Base-by-base conservation (phyloP, 352 stramenopile genomes). In the Globisporangium radiosum region DNA sequence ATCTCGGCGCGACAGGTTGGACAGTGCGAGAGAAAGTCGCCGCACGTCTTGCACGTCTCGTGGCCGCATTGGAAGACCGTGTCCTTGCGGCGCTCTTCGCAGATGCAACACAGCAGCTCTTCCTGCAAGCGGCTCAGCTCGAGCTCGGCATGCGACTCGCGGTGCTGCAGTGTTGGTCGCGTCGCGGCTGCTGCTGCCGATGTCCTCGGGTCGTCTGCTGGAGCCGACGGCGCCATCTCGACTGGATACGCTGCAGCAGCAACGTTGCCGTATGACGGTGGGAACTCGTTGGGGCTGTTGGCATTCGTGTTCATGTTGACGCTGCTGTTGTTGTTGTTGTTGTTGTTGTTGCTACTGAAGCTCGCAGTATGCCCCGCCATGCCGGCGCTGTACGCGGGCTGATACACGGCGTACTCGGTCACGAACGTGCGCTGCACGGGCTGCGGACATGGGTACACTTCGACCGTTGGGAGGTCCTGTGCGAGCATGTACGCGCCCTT, bases 61-160 rank as follows among this genome's bases (percentile, higher is more conserved):
- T 95, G 85, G 17, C 81, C 85, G 55, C 83, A 93, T 69, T 92
- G 83, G 69, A 92, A 93, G 44, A 93, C 83, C 40, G 69, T 83
- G 65, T 94, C 72, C 59, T 94, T 94, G 38, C 71, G 70, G 17
- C 70, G 72, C 54, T 92, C 85, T 55, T 91, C 76, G 50, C 85
- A 94, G 57, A 95, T 92, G 25, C 60, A 58, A 55, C 83, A 93
- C 40, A 90, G 52, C 38, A 89, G 64, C 39, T 72, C 64, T 50
- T 92, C 79, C 56, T 92, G 78, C 51, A 94, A 60, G 49, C 65
- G 71, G 7, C 53, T 62, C n/a, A 91, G 72, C 53, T 91, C 77
- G 52, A 80, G 55, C 52, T 88, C 76, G 1, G 79, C 82, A 25
- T 50, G 54, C 15, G 74, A 92, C 49, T 67, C 56, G 48, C 71